Evolutionary conservation across 164 flowering plant species (phyloP), one percentile per base, ranked within the genome.

Genomic region (Dillenia suffruticosa): DNA sequence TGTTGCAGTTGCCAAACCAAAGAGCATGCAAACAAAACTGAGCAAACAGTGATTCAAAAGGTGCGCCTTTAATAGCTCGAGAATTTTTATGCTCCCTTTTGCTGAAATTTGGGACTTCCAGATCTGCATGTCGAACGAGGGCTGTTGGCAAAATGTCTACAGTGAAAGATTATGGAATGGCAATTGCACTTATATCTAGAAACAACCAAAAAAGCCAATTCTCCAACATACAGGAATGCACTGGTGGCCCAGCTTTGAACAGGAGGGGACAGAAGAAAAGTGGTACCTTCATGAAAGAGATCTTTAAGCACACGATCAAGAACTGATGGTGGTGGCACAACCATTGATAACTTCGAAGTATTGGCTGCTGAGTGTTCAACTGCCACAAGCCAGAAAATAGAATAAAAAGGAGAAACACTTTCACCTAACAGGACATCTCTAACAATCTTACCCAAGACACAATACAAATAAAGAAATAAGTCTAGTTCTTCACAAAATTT

Each of bases 1-100:
- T 85, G 64, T 80, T 89, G 84, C 99, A 92, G 74, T 75, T 84
- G 17, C 97, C 97, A 77, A 89, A 79, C 97, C 99, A 95, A 54
- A 95, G 82, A 54, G 86, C 75, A 59, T 88, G 93, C 62, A 95
- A 71, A 70, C 94, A 89, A 69, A 91, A 92, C 70, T 85, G 92
- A 9, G 92, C 87, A 83, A 95, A 95, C 57, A 95, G 89, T n/a
- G 99, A 89, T 57, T 74, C 88, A 15, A 82, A 63, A 44, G 96
- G 92, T 58, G 99, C 94, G 61, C 96, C 97, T 77, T 95, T 95
- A 48, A 95, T 87, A 58, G 73, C 70, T 73, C 86, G 84, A 65
- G 96, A 88, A 68, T 48, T 76, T 74, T 74, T 87, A 67, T 85
- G 81, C 63, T 87, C 85, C 7, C 76, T 77, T 32, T 78, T 75